Conservation (phyloP, 768 basidiomycete species). For the Suillus plorans region DNA sequence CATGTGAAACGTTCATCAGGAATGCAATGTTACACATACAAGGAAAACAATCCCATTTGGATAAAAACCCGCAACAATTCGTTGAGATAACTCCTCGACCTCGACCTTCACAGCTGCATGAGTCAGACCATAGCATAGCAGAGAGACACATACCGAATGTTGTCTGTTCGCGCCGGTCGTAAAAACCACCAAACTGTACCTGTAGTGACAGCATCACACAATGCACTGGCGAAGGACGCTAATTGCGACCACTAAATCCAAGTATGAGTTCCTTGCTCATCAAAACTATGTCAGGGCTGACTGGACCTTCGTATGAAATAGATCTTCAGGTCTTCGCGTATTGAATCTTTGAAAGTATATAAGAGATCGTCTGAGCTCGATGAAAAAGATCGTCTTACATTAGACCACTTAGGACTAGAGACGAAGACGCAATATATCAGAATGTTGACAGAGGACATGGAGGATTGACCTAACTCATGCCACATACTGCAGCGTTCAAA, state of each 20-base stretch:
- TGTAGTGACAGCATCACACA: constrained; percentile 22
- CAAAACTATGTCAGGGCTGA: background rate
- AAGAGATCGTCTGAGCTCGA: background rate
- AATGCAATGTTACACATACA: constrained; percentile 10
- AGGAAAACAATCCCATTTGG: constrained; percentile 21
- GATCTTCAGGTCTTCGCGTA: constrained; percentile 4
- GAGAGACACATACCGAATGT: constrained; percentile 10
- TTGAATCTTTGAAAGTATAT: constrained; percentile 9
- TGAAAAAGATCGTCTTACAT: background rate
- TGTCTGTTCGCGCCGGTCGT: constrained; percentile 10
- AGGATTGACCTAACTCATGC: constrained; percentile 13
- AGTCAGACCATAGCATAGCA: background rate
- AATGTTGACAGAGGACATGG: background rate
- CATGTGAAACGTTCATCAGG: background rate
- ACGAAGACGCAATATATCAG: background rate
- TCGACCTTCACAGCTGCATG: constrained; percentile 6
- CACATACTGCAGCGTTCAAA: constrained; percentile 9
- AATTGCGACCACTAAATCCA: constrained; percentile 10
- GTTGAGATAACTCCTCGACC: constrained; percentile 12
- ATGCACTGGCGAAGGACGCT: constrained; percentile 13
- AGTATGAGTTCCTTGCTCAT: background rate
- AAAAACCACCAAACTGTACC: constrained; percentile 14
- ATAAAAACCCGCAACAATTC: constrained; percentile 11
- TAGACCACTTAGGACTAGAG: constrained; percentile 4
- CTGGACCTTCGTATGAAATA: constrained; percentile 12